These are phyloP conservation scores for Sporothrix globosa DNA, from an alignment of 2,329 filamentous ascomycete genomes.

Conservation along the genomic window DNA sequence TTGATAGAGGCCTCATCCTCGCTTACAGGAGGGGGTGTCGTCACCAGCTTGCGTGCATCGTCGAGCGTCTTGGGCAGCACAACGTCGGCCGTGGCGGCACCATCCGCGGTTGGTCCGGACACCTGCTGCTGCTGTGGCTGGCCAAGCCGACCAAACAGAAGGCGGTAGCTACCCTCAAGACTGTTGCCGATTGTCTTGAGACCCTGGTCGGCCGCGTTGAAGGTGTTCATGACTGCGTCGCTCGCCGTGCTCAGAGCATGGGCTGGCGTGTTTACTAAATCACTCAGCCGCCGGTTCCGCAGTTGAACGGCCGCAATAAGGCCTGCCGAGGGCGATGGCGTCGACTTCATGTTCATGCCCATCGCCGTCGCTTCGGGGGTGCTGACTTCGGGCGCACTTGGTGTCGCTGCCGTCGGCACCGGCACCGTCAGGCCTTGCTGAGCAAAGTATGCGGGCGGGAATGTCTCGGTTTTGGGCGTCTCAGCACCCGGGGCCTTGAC, in stretches of 20 bases:
- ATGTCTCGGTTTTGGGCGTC: constrained; percentile 57
- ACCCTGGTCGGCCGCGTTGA: constrained; percentile 86
- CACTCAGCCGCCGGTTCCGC: constrained; percentile 77
- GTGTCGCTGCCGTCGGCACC: constrained; percentile 40
- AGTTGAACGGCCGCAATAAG: constrained; percentile 54
- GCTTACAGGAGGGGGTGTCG: constrained; percentile 64
- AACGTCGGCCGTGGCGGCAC: constrained; percentile 44
- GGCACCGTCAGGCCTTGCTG: constrained; percentile 45
- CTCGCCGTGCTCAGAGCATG: constrained; percentile 80
- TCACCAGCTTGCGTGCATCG: constrained; percentile 87
- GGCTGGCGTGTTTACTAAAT: constrained; percentile 81
- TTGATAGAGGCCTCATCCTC: constrained; percentile 65
- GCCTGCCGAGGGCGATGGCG: constrained; percentile 46
- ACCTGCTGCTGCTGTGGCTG: constrained; percentile 56
- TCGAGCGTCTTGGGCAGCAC: constrained; percentile 86
- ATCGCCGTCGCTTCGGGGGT: constrained; percentile 38
- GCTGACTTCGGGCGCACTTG: constrained; percentile 43
- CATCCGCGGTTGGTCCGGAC: constrained; percentile 52
- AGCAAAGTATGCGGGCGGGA: constrained; percentile 58
- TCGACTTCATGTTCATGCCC: constrained; percentile 45
- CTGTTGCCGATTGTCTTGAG: constrained; percentile 91
- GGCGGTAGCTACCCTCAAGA: constrained; percentile 89
- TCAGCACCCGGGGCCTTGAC: constrained; percentile 55
- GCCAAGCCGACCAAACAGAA: constrained; percentile 84
- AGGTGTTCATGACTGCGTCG: constrained; percentile 82